Evolutionary conservation across 257 asterid species (phyloP), one percentile per base, ranked within the genome.

Genomic region (Jacaranda mimosifolia): DNA sequence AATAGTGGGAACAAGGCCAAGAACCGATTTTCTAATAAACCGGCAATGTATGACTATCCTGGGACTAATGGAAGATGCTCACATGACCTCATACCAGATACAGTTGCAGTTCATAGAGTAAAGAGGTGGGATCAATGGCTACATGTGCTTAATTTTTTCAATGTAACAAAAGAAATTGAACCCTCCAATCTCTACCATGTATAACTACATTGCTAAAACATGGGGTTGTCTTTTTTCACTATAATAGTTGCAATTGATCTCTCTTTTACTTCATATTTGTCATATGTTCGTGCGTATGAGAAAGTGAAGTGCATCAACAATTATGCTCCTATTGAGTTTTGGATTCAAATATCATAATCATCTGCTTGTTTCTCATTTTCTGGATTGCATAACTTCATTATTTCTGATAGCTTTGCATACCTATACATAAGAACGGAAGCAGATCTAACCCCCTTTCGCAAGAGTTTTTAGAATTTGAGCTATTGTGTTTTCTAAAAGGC

Each of bases 51-150:
- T 77, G 98, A 92, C 35, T 92, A 92, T 77, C 97, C 97, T 10
- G 94, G 94, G 71, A 88, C 94, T 43, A 92, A 92, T 62, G 91
- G 96, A 5, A 83, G 90, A 78, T 92, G 94, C 77, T 92, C 96
- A 3, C 96, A 92, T 77, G 89, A 88, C 17, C 97, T 91, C 39
- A 86, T 92, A 43, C 86, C 91, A 3, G 89, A 92, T 11, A 92
- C 97, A 4, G 64, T 91, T 45, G 97, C 91, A 0, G 91, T 92
- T 79, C 96, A 91, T 77, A 59, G 96, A 43, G 79, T 91, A 1
- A 91, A 92, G 77, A 92, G 82, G 59, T 91, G 92, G 94, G 92
- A 91, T 60, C 97, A 92, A 74, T 91, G 95, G 97, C 35, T 88
- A 14, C 70, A 79, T 73, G 94, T 91, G 19, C 82, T 92, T 39